Conservation (phyloP, 805 yeast genomes). For the Nakazawaea anatomiae region DNA sequence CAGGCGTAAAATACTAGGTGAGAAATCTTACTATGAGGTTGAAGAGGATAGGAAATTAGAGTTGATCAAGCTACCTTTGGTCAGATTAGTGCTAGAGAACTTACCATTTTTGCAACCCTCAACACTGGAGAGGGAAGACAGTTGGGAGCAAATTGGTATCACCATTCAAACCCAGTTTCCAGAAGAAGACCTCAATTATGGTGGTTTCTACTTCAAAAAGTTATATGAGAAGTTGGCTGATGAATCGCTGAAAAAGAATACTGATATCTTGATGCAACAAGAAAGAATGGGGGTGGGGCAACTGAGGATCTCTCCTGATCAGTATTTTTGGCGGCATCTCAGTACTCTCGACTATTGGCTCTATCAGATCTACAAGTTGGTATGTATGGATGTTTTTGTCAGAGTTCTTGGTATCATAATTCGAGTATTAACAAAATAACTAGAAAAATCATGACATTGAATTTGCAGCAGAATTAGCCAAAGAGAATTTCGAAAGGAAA, state of each 20-base stretch:
- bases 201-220: slow-evolving; percentile 4
- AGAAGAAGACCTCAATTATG: slow-evolving; percentile 2
- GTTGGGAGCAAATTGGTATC: slow-evolving; percentile 4
- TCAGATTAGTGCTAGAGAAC: background rate
- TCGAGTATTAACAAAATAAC: background rate
- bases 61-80: slow-evolving; percentile 3
- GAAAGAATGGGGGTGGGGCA: too few relatives aligned
- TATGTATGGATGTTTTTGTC: background rate
- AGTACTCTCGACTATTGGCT: background rate
- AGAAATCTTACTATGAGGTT: background rate
- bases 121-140: background rate
- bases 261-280: background rate
- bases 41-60: slow-evolving; percentile 6
- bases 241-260: background rate
- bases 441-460: background rate
- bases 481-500: background rate
- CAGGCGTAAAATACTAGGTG: background rate
- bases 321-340: background rate
- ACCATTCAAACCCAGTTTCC: slow-evolving; percentile 2
- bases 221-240: background rate
- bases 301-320: too few relatives aligned
- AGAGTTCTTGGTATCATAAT: background rate
- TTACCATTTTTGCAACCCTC: slow-evolving; percentile 2
- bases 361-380: background rate
- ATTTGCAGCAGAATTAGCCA: background rate